Percentiles rank a stretch among this genome's conserved stretches.
These are phyloP conservation scores for Sporothrix brunneoviolacea DNA, from an alignment of 2,329 filamentous ascomycete species.

Conservation along the genomic window DNA sequence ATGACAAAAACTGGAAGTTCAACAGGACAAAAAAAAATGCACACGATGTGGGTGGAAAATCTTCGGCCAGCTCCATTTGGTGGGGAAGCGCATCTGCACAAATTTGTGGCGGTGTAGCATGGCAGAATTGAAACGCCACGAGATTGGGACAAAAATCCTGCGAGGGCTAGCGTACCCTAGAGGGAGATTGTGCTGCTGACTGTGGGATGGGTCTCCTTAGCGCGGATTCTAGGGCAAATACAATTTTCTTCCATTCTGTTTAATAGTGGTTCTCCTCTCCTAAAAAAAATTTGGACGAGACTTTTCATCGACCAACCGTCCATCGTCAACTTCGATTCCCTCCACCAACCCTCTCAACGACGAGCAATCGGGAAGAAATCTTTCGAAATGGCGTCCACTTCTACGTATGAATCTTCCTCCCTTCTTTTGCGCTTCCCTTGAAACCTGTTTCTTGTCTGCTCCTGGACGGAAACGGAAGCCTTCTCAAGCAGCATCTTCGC, in stretches of 20 bases:
- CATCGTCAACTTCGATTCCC: constrained; percentile 4
- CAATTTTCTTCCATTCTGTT: neutral
- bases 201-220: neutral
- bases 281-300: neutral
- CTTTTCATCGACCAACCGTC: neutral
- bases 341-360: constrained; percentile 7
- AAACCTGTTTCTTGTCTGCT: neutral
- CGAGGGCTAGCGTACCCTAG: constrained; percentile 19
- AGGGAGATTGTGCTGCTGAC: neutral
- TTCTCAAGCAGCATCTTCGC: constrained; percentile 30
- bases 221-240: neutral
- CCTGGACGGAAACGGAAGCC: neutral
- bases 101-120: constrained; percentile 8
- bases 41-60: constrained; percentile 18
- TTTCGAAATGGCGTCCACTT: constrained; percentile 15
- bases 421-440: neutral
- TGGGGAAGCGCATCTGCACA: neutral
- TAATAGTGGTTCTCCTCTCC: no score
- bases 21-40: constrained; percentile 5
- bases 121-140: constrained; percentile 13
- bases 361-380: constrained; percentile 3
- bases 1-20: constrained; percentile 4
- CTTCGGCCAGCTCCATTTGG: constrained; percentile 13
- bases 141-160: neutral
- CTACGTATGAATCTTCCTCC: constrained; percentile 17